Base-by-base conservation (phyloP, 1,284 basidiomycete species). In the Ganoderma multipileum region DNA sequence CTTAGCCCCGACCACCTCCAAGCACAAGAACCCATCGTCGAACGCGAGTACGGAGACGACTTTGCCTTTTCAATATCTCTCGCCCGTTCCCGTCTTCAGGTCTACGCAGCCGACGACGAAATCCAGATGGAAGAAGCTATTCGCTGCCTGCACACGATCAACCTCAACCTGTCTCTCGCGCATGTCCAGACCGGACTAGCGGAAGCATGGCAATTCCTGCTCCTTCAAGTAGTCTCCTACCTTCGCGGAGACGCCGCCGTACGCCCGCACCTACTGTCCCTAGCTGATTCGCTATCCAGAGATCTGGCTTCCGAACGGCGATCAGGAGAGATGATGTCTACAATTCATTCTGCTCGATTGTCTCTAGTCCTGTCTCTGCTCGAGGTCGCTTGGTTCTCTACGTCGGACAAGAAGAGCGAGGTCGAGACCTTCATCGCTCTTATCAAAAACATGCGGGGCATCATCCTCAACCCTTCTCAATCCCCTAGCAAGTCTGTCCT, bases 91-190 rank as follows among this genome's bases (percentile, higher is more conserved):
- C 85, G 91, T 20, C 79, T 92, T 47, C 83, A 83, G 38, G 84
- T 86, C 2, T 89, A 87, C 30, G 68, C 77, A n/a, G 73, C 75
- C 47, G 76, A 81, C 20, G 83, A 86, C 64, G 79, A 79, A 18
- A 79, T 83, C 68, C 78, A 81, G 5, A 73, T 84, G 2, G 86
- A 88, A 20, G 79, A 78, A 16, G 79, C 88, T 12, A 83, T 91
- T 71, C 85, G 83, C 62, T 83, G 84, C 59, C 77, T 93, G 11
- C 80, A 85, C 66, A 89, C 89, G 0, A 88, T 95, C 79, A 96
- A 96, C 77, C 84, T 95, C 71, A 95, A 96, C 77, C 87, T 96
- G 73, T 96, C 95, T 0, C 82, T 97, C 57, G 85, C 95, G 39
- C 92, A 97, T 74, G 87, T 93, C 1, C 93, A 96, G 78, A 88